Evolutionary conservation across 768 basidiomycete genomes (phyloP).

Genomic region (Imleria badia): DNA sequence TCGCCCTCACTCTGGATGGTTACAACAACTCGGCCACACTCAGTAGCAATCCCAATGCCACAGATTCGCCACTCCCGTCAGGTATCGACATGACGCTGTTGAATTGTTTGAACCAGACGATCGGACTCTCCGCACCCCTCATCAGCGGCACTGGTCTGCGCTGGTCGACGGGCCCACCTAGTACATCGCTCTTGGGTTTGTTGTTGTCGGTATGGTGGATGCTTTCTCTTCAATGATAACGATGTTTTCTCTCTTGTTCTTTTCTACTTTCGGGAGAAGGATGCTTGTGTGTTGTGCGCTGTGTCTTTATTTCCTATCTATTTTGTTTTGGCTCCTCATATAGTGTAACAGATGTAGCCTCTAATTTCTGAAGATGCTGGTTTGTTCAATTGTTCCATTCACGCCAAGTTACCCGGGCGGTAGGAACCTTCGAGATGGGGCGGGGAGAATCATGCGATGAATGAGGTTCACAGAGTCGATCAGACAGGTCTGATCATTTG

Average conservation of each 20-base stretch:
- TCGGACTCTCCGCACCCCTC: slow-evolving; percentile 57
- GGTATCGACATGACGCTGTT: slow-evolving; percentile 51
- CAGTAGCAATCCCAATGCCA: slow-evolving; percentile 36
- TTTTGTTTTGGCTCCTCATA: no score
- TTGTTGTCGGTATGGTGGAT: slow-evolving; percentile 20
- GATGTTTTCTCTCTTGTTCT: background rate
- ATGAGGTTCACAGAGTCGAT: no score
- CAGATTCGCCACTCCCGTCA: slow-evolving; percentile 51
- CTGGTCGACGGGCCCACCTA: slow-evolving; percentile 3
- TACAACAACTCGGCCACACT: slow-evolving; percentile 64
- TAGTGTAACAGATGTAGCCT: no score
- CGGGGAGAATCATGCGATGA: no score
- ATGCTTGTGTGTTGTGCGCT: no score
- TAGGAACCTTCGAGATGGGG: no score
- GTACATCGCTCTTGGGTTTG: slow-evolving; percentile 10
- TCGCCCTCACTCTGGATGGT: slow-evolving; percentile 59
- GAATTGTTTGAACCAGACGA: slow-evolving; percentile 61
- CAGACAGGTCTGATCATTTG: no score
- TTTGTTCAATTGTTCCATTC: no score
- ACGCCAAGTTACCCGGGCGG: no score
- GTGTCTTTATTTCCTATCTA: background rate
- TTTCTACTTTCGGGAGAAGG: background rate
- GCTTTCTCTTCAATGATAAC: background rate
- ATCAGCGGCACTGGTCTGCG: slow-evolving; percentile 37
- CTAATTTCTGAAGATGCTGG: no score